Conservation (phyloP, 495 filamentous ascomycete genomes). For the Daldinia bambusicola region DNA sequence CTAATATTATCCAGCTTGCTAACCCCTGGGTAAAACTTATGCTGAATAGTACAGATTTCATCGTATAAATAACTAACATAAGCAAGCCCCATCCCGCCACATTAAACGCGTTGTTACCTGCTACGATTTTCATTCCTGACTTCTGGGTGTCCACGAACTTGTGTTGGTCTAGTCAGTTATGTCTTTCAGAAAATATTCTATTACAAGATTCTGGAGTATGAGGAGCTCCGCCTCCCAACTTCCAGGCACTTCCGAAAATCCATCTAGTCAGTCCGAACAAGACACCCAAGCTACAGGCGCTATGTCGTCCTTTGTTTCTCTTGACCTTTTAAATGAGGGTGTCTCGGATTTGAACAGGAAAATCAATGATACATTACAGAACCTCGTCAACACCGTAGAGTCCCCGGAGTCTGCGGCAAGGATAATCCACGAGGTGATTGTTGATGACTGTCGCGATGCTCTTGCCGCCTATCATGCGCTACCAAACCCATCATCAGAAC, state of each 20-base stretch:
- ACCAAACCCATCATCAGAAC: not conserved
- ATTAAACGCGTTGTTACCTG: not conserved
- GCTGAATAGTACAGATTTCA: not conserved
- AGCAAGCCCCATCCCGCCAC: not conserved
- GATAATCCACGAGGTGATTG: not conserved
- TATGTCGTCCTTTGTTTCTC: slow-evolving; percentile 1
- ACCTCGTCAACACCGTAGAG: not conserved
- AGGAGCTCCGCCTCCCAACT: not conserved
- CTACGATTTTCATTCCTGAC: not conserved
- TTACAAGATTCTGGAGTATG: not conserved
- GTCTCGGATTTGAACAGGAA: not conserved
- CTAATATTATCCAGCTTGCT: too few relatives aligned
- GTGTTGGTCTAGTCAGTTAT: not conserved
- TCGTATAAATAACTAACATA: not conserved
- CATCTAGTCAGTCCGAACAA: not conserved
- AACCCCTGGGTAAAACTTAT: not conserved
- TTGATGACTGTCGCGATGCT: not conserved
- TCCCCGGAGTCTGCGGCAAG: not conserved
- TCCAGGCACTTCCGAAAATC: not conserved
- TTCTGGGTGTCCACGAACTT: not conserved
- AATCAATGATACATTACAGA: not conserved
- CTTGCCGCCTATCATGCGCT: not conserved
- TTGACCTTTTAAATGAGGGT: not conserved
- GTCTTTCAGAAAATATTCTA: not conserved
- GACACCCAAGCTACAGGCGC: not conserved